Base-by-base conservation (phyloP, 1,284 basidiomycete genomes). In the Paramarasmius palmivorus region DNA sequence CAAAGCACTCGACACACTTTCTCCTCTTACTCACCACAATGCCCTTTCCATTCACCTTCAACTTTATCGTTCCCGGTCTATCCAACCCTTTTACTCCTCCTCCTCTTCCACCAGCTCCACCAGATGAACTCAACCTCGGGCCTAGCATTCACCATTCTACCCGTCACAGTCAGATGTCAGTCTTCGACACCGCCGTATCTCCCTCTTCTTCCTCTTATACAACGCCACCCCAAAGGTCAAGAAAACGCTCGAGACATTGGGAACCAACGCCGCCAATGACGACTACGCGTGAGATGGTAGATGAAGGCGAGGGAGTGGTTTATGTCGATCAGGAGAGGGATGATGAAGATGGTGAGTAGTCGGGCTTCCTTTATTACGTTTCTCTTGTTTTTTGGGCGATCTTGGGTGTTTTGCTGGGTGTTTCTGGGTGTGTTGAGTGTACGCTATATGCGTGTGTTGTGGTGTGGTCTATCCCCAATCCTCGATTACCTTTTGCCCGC, bases 21-120 rank as follows among this genome's bases (percentile, higher is more conserved):
- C 7, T 32, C 29, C 29, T 32, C 29, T 32, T 32, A 6, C 29
- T 32, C 29, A 46, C 44, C 23, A 29, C 35, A 15, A 82, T 84
- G 79, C 69, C 76, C 3, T 86, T 86, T 62, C 76, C 82, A 12
- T 89, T 89, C 65, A 86, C 84, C 45, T 89, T 89, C 71, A 78
- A 67, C 15, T 74, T 88, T 54, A 63, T 73, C 36, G 79, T 86
- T 12, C 82, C 86, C 6, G 85, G 83, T 8, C 65, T 86, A 42
- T 65, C 74, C n/a, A 88, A 88, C 60, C 86, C 86, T 9, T 88
- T 89, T 68, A 67, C 73, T 36, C 36, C 47, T 22, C 57, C 63
- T 22, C 56, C 62, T 15, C 62, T 62, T 47, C 53, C 57, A 20
- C 50, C 50, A 19, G 17, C 39, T 20, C 45, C 32, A 42, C 40